Conservation (phyloP, 495 filamentous ascomycete species). For the Aspergillus hancockii region DNA sequence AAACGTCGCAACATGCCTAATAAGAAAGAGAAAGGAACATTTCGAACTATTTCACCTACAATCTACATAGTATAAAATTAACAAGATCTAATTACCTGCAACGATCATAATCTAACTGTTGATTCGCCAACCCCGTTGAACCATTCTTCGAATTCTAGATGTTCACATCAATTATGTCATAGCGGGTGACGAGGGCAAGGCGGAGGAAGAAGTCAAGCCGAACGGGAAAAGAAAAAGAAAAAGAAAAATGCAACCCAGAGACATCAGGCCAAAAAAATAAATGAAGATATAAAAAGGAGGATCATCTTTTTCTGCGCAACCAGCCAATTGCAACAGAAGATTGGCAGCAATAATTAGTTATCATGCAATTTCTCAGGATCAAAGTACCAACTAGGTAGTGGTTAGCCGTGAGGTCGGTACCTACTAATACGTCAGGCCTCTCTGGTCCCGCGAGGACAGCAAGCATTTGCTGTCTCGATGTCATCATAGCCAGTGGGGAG, state of each 20-base stretch:
- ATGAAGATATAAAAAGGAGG: neutral
- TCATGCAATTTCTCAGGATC: neutral
- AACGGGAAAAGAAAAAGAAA: slow-evolving; percentile 5
- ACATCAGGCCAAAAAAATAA: neutral
- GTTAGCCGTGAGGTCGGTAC: neutral
- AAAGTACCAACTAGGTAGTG: neutral
- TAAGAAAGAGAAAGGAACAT: neutral
- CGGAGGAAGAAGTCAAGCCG: neutral
- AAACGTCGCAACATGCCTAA: neutral
- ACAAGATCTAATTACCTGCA: slow-evolving; percentile 1
- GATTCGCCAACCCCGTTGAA: neutral
- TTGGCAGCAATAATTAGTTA: neutral
- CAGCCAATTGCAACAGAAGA: neutral
- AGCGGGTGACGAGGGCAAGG: neutral
- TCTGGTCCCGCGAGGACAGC: neutral
- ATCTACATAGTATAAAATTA: neutral
- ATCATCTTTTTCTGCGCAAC: neutral
- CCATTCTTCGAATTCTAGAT: neutral
- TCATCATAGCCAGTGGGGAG: slow-evolving; percentile 4
- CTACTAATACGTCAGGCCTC: slow-evolving; percentile 3
- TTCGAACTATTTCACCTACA: neutral
- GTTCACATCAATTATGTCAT: neutral
- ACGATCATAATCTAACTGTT: neutral
- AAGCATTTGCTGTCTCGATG: slow-evolving; percentile 1
- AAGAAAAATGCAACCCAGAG: neutral